Evolutionary conservation across 257 asterid species (phyloP).

Genomic region (Plantago ovata): DNA sequence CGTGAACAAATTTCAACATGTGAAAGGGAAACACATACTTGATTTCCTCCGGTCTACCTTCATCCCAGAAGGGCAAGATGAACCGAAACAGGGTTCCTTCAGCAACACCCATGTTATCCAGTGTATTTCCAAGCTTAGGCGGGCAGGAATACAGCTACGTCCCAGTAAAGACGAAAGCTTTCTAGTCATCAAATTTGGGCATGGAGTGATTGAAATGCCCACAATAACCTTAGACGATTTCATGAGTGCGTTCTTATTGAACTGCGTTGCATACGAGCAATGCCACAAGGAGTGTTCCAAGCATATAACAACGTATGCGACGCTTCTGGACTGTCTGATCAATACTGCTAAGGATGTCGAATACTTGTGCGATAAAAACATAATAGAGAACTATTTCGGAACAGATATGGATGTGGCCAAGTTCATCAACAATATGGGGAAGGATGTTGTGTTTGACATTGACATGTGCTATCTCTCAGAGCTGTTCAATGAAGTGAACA

Average conservation of each 20-base stretch:
- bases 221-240: conserved; percentile 66
- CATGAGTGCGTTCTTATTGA: conserved; percentile 58
- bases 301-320: conserved; percentile 77
- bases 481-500: conserved; percentile 59
- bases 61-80: conserved; percentile 41
- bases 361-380: conserved; percentile 45
- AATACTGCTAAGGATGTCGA: conserved; percentile 60
- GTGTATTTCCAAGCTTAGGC: conserved; percentile 62
- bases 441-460: conserved; percentile 66
- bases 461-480: conserved; percentile 53
- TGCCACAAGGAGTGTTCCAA: conserved; percentile 58
- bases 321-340: conserved; percentile 59
- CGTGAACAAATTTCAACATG: conserved; percentile 22
- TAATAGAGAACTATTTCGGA: conserved; percentile 73
- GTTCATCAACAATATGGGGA: conserved; percentile 71
- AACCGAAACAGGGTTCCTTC: conserved; percentile 15
- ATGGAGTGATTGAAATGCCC: conserved; percentile 74
- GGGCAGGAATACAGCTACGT: conserved; percentile 56
- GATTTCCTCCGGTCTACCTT: conserved; percentile 75
- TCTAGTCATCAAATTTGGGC: conserved; percentile 44
- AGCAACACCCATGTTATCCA: conserved; percentile 47
- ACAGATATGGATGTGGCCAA: conserved; percentile 66
- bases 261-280: conserved; percentile 92
- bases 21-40: conserved; percentile 57
- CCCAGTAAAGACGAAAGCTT: conserved; percentile 48